Conservation (phyloP, 306 rosid species). For the Lathyrus tuberosus region DNA sequence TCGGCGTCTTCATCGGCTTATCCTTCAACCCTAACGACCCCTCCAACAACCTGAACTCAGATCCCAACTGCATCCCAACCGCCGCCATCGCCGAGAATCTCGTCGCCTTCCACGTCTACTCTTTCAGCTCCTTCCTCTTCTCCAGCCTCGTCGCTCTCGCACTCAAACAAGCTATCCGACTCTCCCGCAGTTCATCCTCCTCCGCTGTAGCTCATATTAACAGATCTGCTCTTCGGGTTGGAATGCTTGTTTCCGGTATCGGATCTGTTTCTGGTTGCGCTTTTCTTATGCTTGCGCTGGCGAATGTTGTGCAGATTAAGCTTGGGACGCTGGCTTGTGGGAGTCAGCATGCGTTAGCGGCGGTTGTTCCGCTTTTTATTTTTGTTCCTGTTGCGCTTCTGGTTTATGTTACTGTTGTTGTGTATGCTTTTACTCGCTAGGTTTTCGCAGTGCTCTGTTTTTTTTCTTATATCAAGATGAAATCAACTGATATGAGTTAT, state of each 20-base stretch:
- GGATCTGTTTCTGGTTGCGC: conserved; percentile 71
- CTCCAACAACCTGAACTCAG: conserved; percentile 44
- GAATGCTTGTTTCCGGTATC: conserved; percentile 77
- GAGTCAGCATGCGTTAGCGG: conserved; percentile 52
- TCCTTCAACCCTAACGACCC: conserved; percentile 86
- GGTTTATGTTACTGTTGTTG: conserved; percentile 51
- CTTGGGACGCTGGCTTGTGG: conserved; percentile 84
- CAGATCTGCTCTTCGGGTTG: conserved; percentile 57
- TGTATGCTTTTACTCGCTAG: conserved; percentile 81
- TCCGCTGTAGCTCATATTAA: conserved; percentile 56
- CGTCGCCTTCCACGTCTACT: conserved; percentile 86
- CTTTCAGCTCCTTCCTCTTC: conserved; percentile 98
- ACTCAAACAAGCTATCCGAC: conserved; percentile 81
- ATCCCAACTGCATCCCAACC: conserved; percentile 53
- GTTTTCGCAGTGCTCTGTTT: background rate
- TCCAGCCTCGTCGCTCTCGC: conserved; percentile 89
- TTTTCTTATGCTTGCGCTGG: conserved; percentile 72
- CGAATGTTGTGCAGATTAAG: conserved; percentile 87
- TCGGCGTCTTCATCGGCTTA: conserved; percentile 83
- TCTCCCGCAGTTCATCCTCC: conserved; percentile 46
- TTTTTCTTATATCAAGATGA: background rate
- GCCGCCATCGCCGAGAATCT: conserved; percentile 68
- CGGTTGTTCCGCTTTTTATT: conserved; percentile 70
- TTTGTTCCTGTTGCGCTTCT: conserved; percentile 67
- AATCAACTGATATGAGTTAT: no score